Conservation (phyloP, 306 rosid genomes). For the Clitoria ternatea region DNA sequence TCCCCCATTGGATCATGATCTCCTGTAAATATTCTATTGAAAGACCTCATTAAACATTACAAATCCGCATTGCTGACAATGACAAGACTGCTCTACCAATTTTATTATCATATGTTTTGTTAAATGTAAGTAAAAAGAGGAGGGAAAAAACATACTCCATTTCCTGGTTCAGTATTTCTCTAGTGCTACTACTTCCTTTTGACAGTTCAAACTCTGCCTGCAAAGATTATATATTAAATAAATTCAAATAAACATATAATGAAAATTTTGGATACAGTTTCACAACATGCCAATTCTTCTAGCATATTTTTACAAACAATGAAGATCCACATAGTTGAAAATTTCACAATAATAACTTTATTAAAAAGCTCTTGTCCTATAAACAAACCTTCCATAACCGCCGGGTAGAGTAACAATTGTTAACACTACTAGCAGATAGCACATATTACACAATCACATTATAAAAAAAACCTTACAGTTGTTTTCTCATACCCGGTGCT, state of each 20-base stretch:
- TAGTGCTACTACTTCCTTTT: slow-evolving; percentile 38
- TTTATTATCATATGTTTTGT: neutral
- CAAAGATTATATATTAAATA: slow-evolving; percentile 25
- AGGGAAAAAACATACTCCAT: slow-evolving; percentile 54
- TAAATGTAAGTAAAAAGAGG: neutral
- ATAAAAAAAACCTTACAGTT: neutral
- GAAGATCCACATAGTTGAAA: neutral
- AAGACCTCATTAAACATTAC: neutral
- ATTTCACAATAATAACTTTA: neutral
- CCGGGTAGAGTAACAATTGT: neutral
- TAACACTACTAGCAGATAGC: neutral
- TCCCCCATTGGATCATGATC: too few species aligned
- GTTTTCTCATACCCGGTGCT: slow-evolving; percentile 65
- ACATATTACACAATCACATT: neutral
- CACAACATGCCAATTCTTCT: neutral
- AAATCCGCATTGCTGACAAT: neutral
- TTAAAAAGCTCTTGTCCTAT: neutral
- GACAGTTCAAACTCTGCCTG: slow-evolving; percentile 80
- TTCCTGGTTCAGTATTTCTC: slow-evolving; percentile 64
- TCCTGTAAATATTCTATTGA: neutral
- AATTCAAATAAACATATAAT: slow-evolving; percentile 6
- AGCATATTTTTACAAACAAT: neutral
- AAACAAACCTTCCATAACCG: neutral
- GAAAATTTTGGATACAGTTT: neutral
- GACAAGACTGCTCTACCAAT: neutral